Percentiles rank a stretch among this genome's conserved stretches.
phyloP scores from a whole-genome alignment of 1,284 basidiomycete species.

The Ustilago vetiveriae region DNA sequence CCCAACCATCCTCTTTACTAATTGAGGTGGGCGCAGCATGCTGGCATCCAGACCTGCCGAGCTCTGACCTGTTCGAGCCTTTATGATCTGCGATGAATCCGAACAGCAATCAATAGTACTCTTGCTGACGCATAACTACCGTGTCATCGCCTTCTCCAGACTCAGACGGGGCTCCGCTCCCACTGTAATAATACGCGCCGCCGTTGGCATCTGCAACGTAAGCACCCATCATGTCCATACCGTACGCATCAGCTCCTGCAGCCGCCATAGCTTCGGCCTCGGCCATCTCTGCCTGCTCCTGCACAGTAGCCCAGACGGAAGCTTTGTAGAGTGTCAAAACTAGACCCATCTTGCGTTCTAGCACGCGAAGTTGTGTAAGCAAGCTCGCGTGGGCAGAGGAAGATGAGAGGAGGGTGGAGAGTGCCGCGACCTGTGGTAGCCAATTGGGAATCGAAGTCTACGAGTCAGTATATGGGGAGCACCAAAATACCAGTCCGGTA shows the following conservation, averaged over 20 bases:
- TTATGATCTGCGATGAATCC: not conserved
- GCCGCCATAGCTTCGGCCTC: conserved; percentile 59
- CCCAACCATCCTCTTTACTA: too few relatives aligned
- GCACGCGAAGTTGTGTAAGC: conserved; percentile 78
- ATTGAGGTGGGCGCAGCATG: too few relatives aligned
- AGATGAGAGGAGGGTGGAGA: conserved; percentile 67
- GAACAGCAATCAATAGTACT: conserved; percentile 25
- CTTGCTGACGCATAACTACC: conserved; percentile 34
- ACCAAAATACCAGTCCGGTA: too few relatives aligned
- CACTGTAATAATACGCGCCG: conserved; percentile 16
- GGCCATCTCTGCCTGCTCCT: conserved; percentile 77
- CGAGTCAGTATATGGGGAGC: too few relatives aligned
- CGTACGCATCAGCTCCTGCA: conserved; percentile 25
- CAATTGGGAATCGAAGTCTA: not conserved
- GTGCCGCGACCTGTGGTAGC: conserved; percentile 44
- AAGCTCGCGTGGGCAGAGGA: conserved; percentile 79
- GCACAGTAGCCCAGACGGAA: conserved; percentile 91
- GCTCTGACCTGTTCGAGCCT: too few relatives aligned
- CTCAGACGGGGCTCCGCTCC: conserved; percentile 4
- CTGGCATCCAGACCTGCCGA: too few relatives aligned
- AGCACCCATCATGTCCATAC: conserved; percentile 25
- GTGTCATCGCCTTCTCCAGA: conserved; percentile 32
- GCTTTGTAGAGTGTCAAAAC: conserved; percentile 81
- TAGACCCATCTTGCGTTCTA: conserved; percentile 94
- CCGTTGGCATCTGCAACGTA: conserved; percentile 10